Base-by-base conservation (phyloP, 2,329 filamentous ascomycete genomes). In the Tolypocladium inflatum region DNA sequence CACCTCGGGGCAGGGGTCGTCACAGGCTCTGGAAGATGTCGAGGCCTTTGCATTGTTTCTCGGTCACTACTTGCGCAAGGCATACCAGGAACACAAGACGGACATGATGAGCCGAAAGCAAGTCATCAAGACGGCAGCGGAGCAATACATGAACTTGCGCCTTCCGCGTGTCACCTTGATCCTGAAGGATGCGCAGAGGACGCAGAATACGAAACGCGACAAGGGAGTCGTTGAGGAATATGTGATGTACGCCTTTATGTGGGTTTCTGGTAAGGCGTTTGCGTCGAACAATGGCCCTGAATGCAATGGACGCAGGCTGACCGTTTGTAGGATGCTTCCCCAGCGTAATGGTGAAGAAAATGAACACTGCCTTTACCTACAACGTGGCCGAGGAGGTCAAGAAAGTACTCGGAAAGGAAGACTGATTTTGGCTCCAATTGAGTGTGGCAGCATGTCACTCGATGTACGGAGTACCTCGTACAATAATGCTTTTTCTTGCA, bases 11-110 rank as follows among this genome's bases (percentile, higher is more conserved):
- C 63, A 65, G 39, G 63, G 63, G 1, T 54, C 60, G 4, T 64
- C 63, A 1, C 63, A 65, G 30, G 63, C 63, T 2, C 30, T 65
- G 11, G 63, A 65, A 30, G 63, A 65, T 26, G 60, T 57, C 8
- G 63, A 64, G 42, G 57, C 62, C 2, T 59, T 65, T 41, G 50
- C 56, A 1, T 54, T 64, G 7, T 58, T 65, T 17, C 54, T 65
- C 5, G 35, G 55, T 9, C 62, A 65, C 54, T 51, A 63, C 26
- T 33, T 65, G 21, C 33, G 54, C 37, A 48, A 59, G 23, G 55
- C 54, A 4, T 55, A 58, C 23, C 30, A 54, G 7, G 38, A 56
- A 6, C 26, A 33, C 10, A 33, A 45, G n/a, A 38, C 42, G 2
- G 43, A 56, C 55, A 21, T 35, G 3, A 8, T 30, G 19, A 39